Evolutionary conservation across 73 alveolate genomes (phyloP).

Genomic region (Breviolum minutum): DNA sequence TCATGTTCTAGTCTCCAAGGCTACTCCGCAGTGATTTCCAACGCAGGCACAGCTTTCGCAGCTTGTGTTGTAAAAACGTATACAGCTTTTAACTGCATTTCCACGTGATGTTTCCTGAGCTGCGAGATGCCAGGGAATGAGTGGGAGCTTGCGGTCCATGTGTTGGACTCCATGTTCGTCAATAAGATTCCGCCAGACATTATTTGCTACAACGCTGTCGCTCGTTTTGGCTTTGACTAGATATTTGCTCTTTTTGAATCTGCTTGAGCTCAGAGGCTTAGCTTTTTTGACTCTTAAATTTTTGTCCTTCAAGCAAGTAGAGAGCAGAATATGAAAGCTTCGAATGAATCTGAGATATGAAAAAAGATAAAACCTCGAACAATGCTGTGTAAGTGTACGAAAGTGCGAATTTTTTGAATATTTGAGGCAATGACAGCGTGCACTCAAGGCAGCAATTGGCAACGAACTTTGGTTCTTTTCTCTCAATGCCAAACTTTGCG

Average conservation of each 20-base stretch:
- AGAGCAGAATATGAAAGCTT: too few relatives aligned
- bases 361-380: too few relatives aligned
- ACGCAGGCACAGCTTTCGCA: not conserved
- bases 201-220: slow-evolving; percentile 16
- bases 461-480: not conserved
- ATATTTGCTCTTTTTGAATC: not conserved
- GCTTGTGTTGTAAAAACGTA: too few relatives aligned
- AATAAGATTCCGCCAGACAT: slow-evolving; percentile 10
- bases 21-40: slow-evolving; percentile 21
- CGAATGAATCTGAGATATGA: too few relatives aligned
- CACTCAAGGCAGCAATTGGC: not conserved
- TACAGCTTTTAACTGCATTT: too few relatives aligned
- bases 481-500: not conserved
- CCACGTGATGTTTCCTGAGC: too few relatives aligned
- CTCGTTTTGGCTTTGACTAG: not conserved
- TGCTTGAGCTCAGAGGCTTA: too few relatives aligned
- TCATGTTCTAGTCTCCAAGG: not conserved
- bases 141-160: slow-evolving; percentile 36
- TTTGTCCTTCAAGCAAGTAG: too few relatives aligned
- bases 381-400: too few relatives aligned
- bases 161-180: not conserved
- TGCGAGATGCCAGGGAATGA: not conserved
- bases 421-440: slow-evolving; percentile 28
- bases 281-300: too few relatives aligned
- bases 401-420: not conserved